Evolutionary conservation across 495 filamentous ascomycete genomes (phyloP), one percentile per base, ranked within the genome.

Genomic region (Xanthoparmelia taractica): DNA sequence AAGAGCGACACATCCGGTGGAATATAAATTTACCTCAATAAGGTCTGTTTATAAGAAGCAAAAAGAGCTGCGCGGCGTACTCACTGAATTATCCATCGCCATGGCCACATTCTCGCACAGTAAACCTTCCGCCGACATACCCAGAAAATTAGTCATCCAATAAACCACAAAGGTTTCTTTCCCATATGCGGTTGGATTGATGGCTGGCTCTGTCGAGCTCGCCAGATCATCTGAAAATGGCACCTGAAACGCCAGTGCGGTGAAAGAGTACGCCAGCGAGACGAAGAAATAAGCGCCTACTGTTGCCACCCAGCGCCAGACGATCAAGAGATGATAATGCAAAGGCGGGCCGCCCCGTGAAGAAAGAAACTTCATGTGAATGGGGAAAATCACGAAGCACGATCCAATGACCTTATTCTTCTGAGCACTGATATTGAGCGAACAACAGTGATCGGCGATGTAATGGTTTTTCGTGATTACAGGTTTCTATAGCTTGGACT

Each of bases 51-150:
- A 2, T 31, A 20, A 6, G 37, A 36, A 15, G 33, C 1, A 6
- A 8, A 38, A 58, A 13, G 0, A 37, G 5, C 20, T 10, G 13
- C 4, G 27, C 4, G 48, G 27, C 48, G 8, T 52, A 8, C 48
- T 52, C 27, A 52, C 48, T 29, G 85, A 86, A 58, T 80, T 75
- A 0, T 87, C 86, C 4, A 88, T 67, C 17, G 89, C 67, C 84
- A 89, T 90, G 0, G 81, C 84, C 70, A 87, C 85, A 66, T 89
- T 90, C 76, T 89, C 86, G 62, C 84, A 87, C 0, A 86, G 84
- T 5, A 89, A 73, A 0, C 86, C 85, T 15, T 89, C 68, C 0
- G 85, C 84, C n/a, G 76, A 76, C 86, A 89, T 89, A 2, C 86
- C 86, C 0, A 84, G 74, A 72, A 79, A 89, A 65, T 89, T 90